Conservation (phyloP, 2,329 filamentous ascomycete genomes). For the Hypoxylon sp. region DNA sequence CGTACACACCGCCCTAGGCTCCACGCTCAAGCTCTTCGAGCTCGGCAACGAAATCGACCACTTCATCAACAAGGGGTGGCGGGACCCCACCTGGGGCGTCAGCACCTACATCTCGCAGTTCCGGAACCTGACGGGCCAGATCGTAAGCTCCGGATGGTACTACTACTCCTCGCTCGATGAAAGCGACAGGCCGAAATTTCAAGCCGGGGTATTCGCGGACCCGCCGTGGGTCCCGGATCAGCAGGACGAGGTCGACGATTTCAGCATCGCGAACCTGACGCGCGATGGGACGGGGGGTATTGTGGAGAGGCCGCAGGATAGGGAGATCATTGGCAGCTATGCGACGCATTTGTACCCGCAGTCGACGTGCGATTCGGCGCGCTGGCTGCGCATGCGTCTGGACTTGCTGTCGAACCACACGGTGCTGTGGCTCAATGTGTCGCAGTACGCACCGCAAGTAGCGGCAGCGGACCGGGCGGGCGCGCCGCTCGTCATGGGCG, state of each 20-base stretch:
- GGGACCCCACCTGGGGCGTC: constrained; percentile 52
- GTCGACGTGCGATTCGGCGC: constrained; percentile 54
- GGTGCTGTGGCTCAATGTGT: constrained; percentile 56
- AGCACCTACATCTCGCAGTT: constrained; percentile 54
- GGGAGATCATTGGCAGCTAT: constrained; percentile 55
- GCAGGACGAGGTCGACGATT: constrained; percentile 57
- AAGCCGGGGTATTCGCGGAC: constrained; percentile 56
- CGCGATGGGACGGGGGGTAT: constrained; percentile 40
- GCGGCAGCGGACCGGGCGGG: constrained; percentile 55
- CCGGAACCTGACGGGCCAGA: constrained; percentile 54
- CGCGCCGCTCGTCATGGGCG: constrained; percentile 61
- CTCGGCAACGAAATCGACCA: constrained; percentile 58
- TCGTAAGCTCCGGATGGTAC: constrained; percentile 54
- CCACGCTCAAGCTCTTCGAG: constrained; percentile 53
- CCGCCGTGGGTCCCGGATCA: constrained; percentile 57
- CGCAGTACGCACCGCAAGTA: constrained; percentile 55
- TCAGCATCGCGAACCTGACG: constrained; percentile 56
- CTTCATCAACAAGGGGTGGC: constrained; percentile 56
- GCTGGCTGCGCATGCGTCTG: constrained; percentile 55
- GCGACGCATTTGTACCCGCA: constrained; percentile 58
- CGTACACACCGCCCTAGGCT: constrained; percentile 51
- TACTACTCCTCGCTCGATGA: constrained; percentile 20
- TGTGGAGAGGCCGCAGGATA: constrained; percentile 51
- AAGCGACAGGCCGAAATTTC: constrained; percentile 50
- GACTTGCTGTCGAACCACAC: constrained; percentile 55